Percentiles rank a stretch among this genome's conserved stretches.
phyloP scores from a whole-genome alignment of 352 stramenopile genomes.

The Phytopythium delawarense region DNA sequence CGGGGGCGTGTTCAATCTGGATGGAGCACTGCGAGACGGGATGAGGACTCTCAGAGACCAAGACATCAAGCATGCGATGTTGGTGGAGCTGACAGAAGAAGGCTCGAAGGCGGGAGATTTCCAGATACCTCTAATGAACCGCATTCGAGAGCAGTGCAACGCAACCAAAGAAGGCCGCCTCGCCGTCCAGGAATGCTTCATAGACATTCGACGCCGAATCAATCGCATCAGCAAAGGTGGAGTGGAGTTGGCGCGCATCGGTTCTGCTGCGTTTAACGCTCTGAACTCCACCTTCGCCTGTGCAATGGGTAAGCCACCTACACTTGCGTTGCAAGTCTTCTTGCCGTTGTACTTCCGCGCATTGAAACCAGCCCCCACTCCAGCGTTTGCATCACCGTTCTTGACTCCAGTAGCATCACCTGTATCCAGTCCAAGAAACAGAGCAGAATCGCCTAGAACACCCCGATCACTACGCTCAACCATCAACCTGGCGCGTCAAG shows the following conservation, averaged over 20 bases:
- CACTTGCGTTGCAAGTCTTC: background rate
- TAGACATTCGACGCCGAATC: constrained; percentile 13
- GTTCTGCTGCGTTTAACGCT: background rate
- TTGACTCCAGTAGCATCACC: background rate
- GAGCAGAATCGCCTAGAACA: background rate
- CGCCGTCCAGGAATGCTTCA: constrained; percentile 6
- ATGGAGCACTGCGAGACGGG: constrained; percentile 22
- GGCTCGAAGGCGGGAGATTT: constrained; percentile 41
- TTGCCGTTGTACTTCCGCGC: background rate
- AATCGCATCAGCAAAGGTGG: constrained; percentile 3
- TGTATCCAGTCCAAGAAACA: background rate
- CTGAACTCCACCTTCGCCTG: background rate
- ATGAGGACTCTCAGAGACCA: constrained; percentile 15
- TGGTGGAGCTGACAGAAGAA: constrained; percentile 39
- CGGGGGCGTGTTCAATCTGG: constrained; percentile 20
- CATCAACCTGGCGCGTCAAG: background rate
- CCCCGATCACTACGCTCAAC: background rate
- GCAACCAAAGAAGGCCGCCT: constrained; percentile 23
- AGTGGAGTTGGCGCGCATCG: background rate
- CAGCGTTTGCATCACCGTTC: background rate
- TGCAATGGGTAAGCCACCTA: background rate
- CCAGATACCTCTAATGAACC: constrained; percentile 31
- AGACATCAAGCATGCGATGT: constrained; percentile 10
- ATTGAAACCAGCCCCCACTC: background rate
- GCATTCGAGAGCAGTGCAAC: constrained; percentile 22